Conservation (phyloP, 2,329 filamentous ascomycete species). For the Lanzia echinophila region DNA sequence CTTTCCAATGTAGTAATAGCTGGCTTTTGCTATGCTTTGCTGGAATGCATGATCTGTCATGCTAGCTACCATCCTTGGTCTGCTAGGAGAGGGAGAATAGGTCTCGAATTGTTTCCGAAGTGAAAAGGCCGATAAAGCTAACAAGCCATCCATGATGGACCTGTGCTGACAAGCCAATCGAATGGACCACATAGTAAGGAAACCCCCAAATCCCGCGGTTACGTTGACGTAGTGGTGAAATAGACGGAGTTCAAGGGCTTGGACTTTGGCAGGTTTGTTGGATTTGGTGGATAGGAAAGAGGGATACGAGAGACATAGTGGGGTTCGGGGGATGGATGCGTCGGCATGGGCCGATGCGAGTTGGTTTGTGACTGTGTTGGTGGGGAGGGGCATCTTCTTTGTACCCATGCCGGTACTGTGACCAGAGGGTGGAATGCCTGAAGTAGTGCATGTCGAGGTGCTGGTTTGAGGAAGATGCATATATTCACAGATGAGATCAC, state of each 20-base stretch:
- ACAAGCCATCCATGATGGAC: conserved; percentile 1
- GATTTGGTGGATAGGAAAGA: neutral
- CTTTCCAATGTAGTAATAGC: neutral
- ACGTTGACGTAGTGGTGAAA: conserved; percentile 1
- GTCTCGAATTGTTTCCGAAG: neutral
- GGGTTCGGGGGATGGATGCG: neutral
- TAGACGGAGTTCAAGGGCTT: neutral
- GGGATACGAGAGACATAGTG: neutral
- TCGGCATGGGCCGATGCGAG: neutral
- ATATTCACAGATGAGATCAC: neutral
- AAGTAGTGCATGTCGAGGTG: neutral
- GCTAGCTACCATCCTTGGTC: neutral
- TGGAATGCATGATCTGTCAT: neutral
- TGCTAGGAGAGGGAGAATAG: neutral
- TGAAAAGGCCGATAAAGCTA: neutral
- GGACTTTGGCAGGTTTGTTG: neutral
- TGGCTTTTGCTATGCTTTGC: neutral
- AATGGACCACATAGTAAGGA: neutral
- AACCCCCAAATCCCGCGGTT: neutral
- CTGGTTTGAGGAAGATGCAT: neutral
- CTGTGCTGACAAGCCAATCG: neutral
- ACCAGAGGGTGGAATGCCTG: neutral
- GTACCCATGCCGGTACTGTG: neutral
- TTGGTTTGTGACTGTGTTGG: neutral
- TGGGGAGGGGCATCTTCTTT: neutral